A percentile compares a stretch with the other conserved stretches of the same genome.
Conservation (phyloP, 164 flowering plant genomes). For the Nelumbo lutea region DNA sequence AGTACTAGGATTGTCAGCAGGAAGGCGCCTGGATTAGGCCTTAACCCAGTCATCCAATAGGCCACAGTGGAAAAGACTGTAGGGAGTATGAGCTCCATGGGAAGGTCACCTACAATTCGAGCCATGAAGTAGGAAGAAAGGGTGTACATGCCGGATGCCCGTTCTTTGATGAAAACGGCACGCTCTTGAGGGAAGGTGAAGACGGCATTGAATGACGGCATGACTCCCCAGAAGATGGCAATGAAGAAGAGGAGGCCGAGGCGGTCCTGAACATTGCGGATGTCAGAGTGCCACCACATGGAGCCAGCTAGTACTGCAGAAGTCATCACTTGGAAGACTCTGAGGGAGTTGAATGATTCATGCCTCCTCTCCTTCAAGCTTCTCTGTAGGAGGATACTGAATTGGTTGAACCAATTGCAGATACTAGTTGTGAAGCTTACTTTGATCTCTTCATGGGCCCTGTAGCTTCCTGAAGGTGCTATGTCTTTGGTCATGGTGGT, state of each 20-base stretch:
- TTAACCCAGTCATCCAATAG: conserved; percentile 79
- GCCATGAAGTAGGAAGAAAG: conserved; percentile 86
- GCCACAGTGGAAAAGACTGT: conserved; percentile 38
- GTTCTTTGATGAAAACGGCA: conserved; percentile 62
- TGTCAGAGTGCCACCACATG: conserved; percentile 90
- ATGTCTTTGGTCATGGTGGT: conserved; percentile 3
- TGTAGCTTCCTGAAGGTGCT: background rate
- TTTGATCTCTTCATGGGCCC: conserved; percentile 7
- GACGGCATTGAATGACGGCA: conserved; percentile 62
- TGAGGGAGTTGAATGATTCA: conserved; percentile 60
- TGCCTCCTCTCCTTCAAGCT: conserved; percentile 72
- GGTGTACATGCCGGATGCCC: conserved; percentile 79
- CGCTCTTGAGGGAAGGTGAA: conserved; percentile 92
- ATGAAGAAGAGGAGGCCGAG: conserved; percentile 83
- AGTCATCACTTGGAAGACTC: conserved; percentile 67
- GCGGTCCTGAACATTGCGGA: conserved; percentile 59
- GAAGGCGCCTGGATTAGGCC: conserved; percentile 44
- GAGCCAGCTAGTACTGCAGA: conserved; percentile 57
- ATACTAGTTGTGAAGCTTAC: conserved; percentile 3
- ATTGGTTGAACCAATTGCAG: conserved; percentile 59
- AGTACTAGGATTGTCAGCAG: conserved; percentile 44
- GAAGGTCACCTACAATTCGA: conserved; percentile 56
- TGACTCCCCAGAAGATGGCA: conserved; percentile 85
- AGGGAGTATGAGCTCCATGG: conserved; percentile 88
- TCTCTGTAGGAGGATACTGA: conserved; percentile 63